These are phyloP conservation scores for Euphrasia arctica DNA, from an alignment of 305 asterid species.

Conservation along the genomic window DNA sequence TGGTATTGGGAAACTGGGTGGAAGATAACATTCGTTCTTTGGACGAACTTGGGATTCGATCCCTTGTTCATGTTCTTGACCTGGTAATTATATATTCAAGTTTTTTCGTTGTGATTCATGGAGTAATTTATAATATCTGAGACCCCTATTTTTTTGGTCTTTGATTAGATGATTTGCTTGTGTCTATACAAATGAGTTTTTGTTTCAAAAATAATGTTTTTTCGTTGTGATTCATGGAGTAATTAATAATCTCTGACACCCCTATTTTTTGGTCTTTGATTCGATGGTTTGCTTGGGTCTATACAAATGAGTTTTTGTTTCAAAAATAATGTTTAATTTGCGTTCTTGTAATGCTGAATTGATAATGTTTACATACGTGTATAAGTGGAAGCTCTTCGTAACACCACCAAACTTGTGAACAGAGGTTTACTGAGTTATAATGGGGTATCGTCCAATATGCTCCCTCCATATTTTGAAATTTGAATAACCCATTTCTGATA, in stretches of 20 bases:
- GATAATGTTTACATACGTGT: neutral
- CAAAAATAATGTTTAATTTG: neutral
- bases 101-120: too few relatives aligned
- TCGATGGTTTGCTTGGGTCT: neutral
- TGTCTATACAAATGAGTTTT: neutral
- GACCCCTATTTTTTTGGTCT: neutral
- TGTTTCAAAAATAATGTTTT: neutral
- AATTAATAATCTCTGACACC: too few relatives aligned
- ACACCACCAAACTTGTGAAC: neutral
- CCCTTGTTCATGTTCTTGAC: constrained; percentile 77
- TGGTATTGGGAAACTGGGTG: constrained; percentile 88
- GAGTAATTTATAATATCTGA: too few relatives aligned
- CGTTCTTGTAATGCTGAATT: neutral
- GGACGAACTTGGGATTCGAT: constrained; percentile 65
- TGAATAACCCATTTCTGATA: neutral
- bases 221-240: too few relatives aligned
- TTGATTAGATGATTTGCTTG: neutral
- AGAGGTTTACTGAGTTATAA: neutral
- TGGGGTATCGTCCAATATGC: neutral
- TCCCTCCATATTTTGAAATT: neutral
- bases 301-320: neutral
- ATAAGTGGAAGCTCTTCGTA: neutral
- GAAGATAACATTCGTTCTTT: constrained; percentile 70
- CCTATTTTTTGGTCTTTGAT: neutral
- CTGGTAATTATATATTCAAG: constrained; percentile 34